Evolutionary conservation across 108 stramenopile species (phyloP), one percentile per base, ranked within the genome.

Genomic region (Nannochloropsis oceanica): DNA sequence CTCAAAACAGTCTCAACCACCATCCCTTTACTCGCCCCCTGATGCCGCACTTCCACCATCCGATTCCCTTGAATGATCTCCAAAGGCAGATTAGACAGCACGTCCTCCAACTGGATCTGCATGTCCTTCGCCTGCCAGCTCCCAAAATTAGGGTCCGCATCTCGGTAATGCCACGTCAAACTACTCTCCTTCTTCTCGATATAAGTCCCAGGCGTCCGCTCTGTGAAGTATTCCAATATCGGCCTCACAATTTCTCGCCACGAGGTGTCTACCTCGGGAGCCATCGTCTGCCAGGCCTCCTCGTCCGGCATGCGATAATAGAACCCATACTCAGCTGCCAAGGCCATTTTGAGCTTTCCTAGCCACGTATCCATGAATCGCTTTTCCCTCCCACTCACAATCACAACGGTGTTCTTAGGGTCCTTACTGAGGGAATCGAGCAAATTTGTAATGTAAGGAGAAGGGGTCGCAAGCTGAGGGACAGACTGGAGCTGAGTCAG

Each of bases 21-120:
- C 50, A 84, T 80, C 42, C 86, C 84, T 85, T 89, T 89, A 84
- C 86, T 89, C 12, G 89, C 89, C 26, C 81, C 83, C 86, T 86
- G 59, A 79, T 89, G 88, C 43, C 88, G n/a, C 44, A 89, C 88
- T 43, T 89, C 88, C 80, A 89, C 82, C 85, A 89, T 88, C 44
- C 88, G 84, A 42, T 88, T 88, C 14, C 87, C 87, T 85, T 89
- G 88, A 43, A 89, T 27, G 42, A 89, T 89, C 85, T 89, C 88
- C 73, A 89, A 82, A 24, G 88, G 88, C n/a, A 89, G 81, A 43
- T 89, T 89, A 13, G 85, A 83, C 18, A 89, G 79, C 25, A 83
- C 84, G 43, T 89, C 88, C 80, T 89, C 88, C 88, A 89, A 83
- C 79, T 89, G 81, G 0, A 89, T 89, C 85, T 89, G 88, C 88